A percentile compares a stretch with the other conserved stretches of the same genome.
phyloP scores from a whole-genome alignment of 352 stramenopile species.

The Phytophthora europaea region DNA sequence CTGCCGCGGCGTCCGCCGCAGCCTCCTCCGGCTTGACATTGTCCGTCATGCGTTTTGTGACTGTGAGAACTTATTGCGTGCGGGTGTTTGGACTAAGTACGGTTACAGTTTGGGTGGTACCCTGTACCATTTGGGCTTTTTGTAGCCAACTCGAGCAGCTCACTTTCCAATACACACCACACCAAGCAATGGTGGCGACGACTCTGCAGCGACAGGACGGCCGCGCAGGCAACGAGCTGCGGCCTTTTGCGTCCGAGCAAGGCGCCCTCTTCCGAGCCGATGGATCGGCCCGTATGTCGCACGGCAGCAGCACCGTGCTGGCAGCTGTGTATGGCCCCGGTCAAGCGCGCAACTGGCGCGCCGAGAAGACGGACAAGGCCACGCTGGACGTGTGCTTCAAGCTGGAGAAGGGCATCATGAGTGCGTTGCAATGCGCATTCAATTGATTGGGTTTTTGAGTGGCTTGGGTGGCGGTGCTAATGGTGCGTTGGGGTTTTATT shows the following conservation, averaged over 20 bases:
- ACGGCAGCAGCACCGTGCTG: conserved; percentile 79
- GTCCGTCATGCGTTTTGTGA: conserved; percentile 17
- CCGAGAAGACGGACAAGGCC: conserved; percentile 70
- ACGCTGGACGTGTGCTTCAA: conserved; percentile 86
- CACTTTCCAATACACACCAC: background rate
- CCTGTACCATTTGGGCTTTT: conserved; percentile 11
- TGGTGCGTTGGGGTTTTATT: background rate
- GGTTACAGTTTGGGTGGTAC: conserved; percentile 4
- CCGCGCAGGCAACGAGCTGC: conserved; percentile 79
- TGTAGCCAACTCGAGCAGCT: conserved; percentile 17
- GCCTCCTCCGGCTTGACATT: conserved; percentile 32
- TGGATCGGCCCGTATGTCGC: conserved; percentile 81
- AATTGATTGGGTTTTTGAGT: background rate
- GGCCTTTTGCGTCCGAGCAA: conserved; percentile 79
- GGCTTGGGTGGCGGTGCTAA: background rate
- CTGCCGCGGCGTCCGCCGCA: conserved; percentile 15
- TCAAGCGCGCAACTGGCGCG: conserved; percentile 77
- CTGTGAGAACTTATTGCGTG: background rate
- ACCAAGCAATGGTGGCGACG: conserved; percentile 51
- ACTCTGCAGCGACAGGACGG: conserved; percentile 65
- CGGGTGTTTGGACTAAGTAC: too few species aligned
- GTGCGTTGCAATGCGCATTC: conserved; percentile 43
- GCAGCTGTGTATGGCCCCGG: conserved; percentile 82
- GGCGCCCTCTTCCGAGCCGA: conserved; percentile 84
- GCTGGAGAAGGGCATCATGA: conserved; percentile 79